These are phyloP conservation scores for Lycium ferocissimum DNA, from an alignment of 257 asterid genomes.

Conservation along the genomic window DNA sequence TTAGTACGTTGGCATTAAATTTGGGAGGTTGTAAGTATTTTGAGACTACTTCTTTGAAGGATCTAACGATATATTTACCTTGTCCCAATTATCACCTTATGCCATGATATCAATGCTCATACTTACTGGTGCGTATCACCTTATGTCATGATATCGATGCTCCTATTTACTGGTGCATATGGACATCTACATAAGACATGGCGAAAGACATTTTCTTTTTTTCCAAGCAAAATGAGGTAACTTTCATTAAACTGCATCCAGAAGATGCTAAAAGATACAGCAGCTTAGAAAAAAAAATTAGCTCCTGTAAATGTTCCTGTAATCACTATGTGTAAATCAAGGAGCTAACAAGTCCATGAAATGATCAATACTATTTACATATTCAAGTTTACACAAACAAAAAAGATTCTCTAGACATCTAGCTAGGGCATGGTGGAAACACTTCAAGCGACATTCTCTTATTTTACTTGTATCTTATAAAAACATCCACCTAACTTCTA, in stretches of 20 bases:
- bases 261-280: neutral
- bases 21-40: neutral
- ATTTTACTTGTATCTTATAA: neutral
- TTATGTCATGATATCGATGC: neutral
- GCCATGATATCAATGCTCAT: neutral
- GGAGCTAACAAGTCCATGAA: neutral
- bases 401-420: neutral
- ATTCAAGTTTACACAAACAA: neutral
- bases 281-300: neutral
- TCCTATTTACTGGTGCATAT: neutral
- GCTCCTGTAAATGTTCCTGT: neutral
- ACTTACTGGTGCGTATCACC: neutral
- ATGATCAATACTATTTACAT: conserved; percentile 13
- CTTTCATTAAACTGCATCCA: neutral
- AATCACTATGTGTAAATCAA: neutral
- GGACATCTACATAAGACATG: conserved; percentile 10
- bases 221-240: neutral
- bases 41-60: conserved; percentile 7
- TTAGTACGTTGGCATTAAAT: conserved; percentile 6
- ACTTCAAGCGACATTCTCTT: conserved; percentile 5
- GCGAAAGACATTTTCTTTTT: neutral
- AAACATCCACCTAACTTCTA: neutral
- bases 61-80: neutral
- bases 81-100: neutral
- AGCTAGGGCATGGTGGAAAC: neutral